Base-by-base conservation (phyloP, 1,139 yeast species). In the Geotrichum macrosporum region DNA sequence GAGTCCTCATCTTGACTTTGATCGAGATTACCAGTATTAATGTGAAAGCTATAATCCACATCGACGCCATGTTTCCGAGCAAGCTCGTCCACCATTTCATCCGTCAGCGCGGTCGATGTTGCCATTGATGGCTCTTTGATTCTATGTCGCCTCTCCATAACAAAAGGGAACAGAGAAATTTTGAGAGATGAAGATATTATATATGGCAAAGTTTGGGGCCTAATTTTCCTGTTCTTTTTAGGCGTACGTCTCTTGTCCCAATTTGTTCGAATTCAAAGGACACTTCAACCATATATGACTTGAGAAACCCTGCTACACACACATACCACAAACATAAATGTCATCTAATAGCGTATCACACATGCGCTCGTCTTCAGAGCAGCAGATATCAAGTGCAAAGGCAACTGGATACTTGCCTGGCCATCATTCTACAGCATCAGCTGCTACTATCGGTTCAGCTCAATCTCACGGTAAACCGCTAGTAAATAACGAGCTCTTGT, bases 61-160 rank as follows among this genome's bases (percentile, higher is more conserved):
- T 37, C 41, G 20, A 37, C 41, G 24, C 41, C 41, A 13, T 37
- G 41, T 22, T 9, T n/a, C 24, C 41, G 33, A 2, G 34, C 41
- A 16, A 37, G 18, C 5, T 5, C 12, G 26, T 37, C 41, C 24
- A 37, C 41, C 18, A 16, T 4, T 12, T 37, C 41, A 13, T 37
- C 41, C 20, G 34, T 37, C 8, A 37, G 34, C n/a, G 40, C 19
- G 8, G 21, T 32, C 5, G 21, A 5, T 6, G 21, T 18, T 13
- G 35, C 32, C 32, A 24, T 24, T 24, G 27, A 24, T 6, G 10
- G 6, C 9, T 24, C 27, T 24, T 6, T 24, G 9, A 24, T 24
- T 24, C 10, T 24, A 24, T 24, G 6, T 24, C 27, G 10, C n/a
- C n/a, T n/a, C 6, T 24, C 27, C 6, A 24, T 6, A 24, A 24